Base-by-base conservation (phyloP, 768 basidiomycete species). In the Serendipita vermifera region DNA sequence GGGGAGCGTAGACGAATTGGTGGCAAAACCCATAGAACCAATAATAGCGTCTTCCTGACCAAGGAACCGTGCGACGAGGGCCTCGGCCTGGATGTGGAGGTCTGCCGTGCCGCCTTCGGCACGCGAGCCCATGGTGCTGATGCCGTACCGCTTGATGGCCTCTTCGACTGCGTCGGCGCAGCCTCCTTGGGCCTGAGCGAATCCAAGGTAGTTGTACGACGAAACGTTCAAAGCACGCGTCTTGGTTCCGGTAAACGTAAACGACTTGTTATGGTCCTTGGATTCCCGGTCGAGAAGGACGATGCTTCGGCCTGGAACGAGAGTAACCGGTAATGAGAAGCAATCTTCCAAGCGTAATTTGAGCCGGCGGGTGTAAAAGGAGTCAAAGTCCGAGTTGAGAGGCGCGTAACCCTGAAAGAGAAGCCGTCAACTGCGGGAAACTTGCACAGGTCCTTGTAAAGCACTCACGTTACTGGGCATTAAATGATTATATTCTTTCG, bases 161-260 rank as follows among this genome's bases (percentile, higher is more conserved):
- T 87, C 84, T 65, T 93, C 91, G 5, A 90, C 93, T 3, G 88
- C 89, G 65, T 98, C 96, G 5, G 96, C 89, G 66, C 92, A 96
- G 4, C 87, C 87, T 13, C 96, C 96, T 2, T 79, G 78, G 14
- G 85, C 86, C 66, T 94, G 90, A 0, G 94, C 96, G 65, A 99
- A 99, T 3, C 96, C 96, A 63, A 99, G 89, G 67, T 98, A 99
- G 72, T 98, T 99, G 75, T 99, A 99, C 5, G 91, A 96, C 0
- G 92, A 93, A 61, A 98, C 86, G 68, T 99, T 99, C 62, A 99
- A 83, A 0, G 84, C 87, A 54, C 93, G 87, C 0, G 89, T 92
- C 24, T 76, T 78, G 1, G 74, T 78, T 58, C 92, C 94, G 2
- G 88, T 86, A 63, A 83, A 73, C 51, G 80, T 69, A 58, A 87